A percentile compares a stretch with the other conserved stretches of the same genome.
These are phyloP conservation scores for Debaryomyces sp. DNA, from an alignment of 1,139 yeast species.

Conservation along the genomic window DNA sequence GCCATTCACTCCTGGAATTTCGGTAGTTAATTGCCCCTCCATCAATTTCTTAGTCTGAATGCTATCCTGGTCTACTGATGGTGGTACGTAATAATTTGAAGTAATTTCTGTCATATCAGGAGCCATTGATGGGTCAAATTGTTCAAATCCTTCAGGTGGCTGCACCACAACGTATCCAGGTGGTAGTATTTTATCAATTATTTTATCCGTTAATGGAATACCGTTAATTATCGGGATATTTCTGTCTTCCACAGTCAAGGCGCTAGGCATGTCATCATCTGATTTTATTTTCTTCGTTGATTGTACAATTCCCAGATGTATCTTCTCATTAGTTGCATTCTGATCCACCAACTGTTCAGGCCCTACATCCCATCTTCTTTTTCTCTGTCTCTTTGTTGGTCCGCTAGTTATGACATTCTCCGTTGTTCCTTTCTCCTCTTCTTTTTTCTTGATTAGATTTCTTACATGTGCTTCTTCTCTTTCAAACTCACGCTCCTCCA, in stretches of 20 bases:
- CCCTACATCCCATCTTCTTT: constrained; percentile 40
- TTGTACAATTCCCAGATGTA: constrained; percentile 8
- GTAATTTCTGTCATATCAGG: constrained; percentile 37
- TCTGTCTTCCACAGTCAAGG: constrained; percentile 14
- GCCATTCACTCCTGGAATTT: constrained; percentile 60
- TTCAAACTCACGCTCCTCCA: constrained; percentile 37
- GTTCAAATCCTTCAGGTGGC: constrained; percentile 52
- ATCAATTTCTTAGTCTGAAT: constrained; percentile 26
- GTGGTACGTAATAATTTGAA: constrained; percentile 28
- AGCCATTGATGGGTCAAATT: constrained; percentile 14
- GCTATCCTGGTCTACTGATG: constrained; percentile 21
- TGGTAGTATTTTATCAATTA: constrained; percentile 57
- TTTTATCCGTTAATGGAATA: constrained; percentile 50
- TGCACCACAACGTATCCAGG: constrained; percentile 50
- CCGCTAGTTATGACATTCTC: constrained; percentile 11
- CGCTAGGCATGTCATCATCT: constrained; percentile 1
- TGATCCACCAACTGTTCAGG: constrained; percentile 33
- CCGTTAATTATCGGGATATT: constrained; percentile 48
- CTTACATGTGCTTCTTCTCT: constrained; percentile 30
- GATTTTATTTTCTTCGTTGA: constrained; percentile 10
- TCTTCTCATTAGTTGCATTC: constrained; percentile 14
- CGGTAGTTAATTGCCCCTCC: constrained; percentile 43
- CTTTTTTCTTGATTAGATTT: constrained; percentile 19
- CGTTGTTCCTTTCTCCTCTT: constrained; percentile 18
- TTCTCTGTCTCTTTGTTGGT: constrained; percentile 19